Evolutionary conservation across 2,329 filamentous ascomycete genomes (phyloP).

Genomic region (Botrytis porri): DNA sequence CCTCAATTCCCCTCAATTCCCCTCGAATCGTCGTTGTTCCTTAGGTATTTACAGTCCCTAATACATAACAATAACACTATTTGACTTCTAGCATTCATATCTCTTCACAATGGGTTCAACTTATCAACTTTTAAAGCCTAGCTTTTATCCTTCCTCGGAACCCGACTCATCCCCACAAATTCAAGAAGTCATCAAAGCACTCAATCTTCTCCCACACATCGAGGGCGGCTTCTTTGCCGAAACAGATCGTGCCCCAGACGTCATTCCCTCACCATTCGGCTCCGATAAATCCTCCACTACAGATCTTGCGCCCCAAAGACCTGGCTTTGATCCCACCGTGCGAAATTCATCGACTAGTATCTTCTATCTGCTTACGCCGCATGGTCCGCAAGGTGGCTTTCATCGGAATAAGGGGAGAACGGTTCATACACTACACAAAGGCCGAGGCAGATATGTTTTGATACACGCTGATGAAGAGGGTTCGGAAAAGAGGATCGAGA

Average conservation of each 20-base stretch:
- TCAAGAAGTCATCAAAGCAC: constrained; percentile 42
- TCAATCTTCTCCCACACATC: constrained; percentile 53
- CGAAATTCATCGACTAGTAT: constrained; percentile 60
- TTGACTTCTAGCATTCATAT: neutral
- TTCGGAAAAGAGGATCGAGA: constrained; percentile 52
- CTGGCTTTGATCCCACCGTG: constrained; percentile 42
- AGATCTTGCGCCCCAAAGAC: constrained; percentile 39
- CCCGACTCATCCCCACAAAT: constrained; percentile 38
- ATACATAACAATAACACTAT: neutral
- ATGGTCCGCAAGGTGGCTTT: constrained; percentile 55
- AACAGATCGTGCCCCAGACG: constrained; percentile 53
- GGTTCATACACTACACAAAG: constrained; percentile 63
- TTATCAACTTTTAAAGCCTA: constrained; percentile 27
- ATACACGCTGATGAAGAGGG: constrained; percentile 54
- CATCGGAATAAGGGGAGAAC: constrained; percentile 62
- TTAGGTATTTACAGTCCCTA: neutral
- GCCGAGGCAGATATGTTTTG: constrained; percentile 61
- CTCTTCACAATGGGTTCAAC: constrained; percentile 10
- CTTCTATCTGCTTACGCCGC: constrained; percentile 60
- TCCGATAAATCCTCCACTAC: constrained; percentile 40
- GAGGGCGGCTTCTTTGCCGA: constrained; percentile 65
- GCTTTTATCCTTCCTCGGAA: constrained; percentile 30
- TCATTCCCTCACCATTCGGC: constrained; percentile 55
- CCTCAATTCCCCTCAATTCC: neutral
- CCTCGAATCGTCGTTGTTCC: neutral